A percentile compares a stretch with the other conserved stretches of the same genome.
phyloP scores from a whole-genome alignment of 768 basidiomycete genomes.

The Amanita exitialis region DNA sequence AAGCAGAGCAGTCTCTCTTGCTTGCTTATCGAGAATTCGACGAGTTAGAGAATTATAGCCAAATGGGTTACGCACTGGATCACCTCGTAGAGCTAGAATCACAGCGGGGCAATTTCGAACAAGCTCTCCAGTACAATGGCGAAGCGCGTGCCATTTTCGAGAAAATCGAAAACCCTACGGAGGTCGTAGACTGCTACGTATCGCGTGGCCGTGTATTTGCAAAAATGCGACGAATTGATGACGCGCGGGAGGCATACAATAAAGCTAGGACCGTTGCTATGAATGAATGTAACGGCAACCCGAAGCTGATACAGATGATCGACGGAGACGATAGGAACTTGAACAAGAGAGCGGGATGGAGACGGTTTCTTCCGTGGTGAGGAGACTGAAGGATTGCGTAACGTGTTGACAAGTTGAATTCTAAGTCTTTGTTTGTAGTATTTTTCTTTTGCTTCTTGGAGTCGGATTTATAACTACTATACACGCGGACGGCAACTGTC shows the following conservation, averaged over 20 bases:
- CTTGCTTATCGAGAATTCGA: neutral
- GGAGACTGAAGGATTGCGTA: too few species aligned
- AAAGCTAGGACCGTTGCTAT: neutral
- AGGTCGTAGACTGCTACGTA: neutral
- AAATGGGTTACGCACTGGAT: neutral
- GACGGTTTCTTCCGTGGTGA: neutral
- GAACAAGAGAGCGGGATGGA: neutral
- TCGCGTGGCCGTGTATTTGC: neutral
- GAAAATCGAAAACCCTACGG: neutral
- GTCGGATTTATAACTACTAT: too few species aligned
- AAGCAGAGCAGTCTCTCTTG: neutral
- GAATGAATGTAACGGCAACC: neutral
- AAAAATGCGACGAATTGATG: neutral
- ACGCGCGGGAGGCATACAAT: neutral
- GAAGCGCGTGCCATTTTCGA: neutral
- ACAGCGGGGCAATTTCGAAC: neutral
- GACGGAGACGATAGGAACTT: neutral
- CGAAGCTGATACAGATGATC: neutral
- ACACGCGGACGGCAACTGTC: too few species aligned
- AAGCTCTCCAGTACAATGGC: constrained; percentile 1
- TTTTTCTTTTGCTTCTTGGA: too few species aligned
- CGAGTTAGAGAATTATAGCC: neutral
- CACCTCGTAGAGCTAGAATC: neutral
- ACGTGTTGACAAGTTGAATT: too few species aligned
- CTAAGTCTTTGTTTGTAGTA: too few species aligned